These are phyloP conservation scores for Emergomyces orientalis DNA, from an alignment of 2,329 filamentous ascomycete genomes.

Conservation along the genomic window DNA sequence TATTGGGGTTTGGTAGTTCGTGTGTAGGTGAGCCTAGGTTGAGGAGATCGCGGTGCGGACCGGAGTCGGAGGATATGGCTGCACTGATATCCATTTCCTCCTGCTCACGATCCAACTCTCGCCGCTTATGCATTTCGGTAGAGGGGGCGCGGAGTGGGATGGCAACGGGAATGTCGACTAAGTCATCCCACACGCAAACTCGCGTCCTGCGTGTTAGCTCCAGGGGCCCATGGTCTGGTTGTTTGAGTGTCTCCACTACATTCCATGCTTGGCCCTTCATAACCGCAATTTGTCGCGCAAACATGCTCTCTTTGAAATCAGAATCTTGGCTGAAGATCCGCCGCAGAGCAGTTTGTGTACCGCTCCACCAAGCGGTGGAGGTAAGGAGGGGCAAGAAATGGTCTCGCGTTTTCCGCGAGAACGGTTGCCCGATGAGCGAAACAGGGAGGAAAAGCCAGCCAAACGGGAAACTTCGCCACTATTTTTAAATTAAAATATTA, in stretches of 20 bases:
- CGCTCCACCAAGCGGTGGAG: slow-evolving; percentile 92
- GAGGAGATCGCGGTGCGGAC: slow-evolving; percentile 56
- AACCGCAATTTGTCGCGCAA: slow-evolving; percentile 92
- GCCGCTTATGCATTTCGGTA: slow-evolving; percentile 67
- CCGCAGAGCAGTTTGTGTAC: slow-evolving; percentile 79
- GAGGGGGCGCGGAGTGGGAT: slow-evolving; percentile 80
- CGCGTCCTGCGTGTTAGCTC: slow-evolving; percentile 83
- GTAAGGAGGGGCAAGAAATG: slow-evolving; percentile 95
- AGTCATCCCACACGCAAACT: slow-evolving; percentile 95
- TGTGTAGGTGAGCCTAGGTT: slow-evolving; percentile 47
- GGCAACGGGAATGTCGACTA: slow-evolving; percentile 90
- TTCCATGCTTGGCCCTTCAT: slow-evolving; percentile 99
- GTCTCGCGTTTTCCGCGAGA: slow-evolving; percentile 83
- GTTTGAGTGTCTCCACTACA: slow-evolving; percentile 93
- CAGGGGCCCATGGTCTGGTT: slow-evolving; percentile 80
- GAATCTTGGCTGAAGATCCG: slow-evolving; percentile 82
- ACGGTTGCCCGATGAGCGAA: slow-evolving; percentile 89
- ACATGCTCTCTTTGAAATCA: slow-evolving; percentile 98
- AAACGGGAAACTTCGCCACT: slow-evolving; percentile 84
- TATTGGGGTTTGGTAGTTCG: slow-evolving; percentile 63
- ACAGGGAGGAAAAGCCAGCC: slow-evolving; percentile 97
- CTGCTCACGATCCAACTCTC: slow-evolving; percentile 45
- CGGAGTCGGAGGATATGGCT: slow-evolving; percentile 48
- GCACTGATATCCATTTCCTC: slow-evolving; percentile 91
- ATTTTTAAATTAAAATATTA: slow-evolving; percentile 16